A percentile compares a stretch with the other conserved stretches of the same genome.
These are phyloP conservation scores for Emydomyces testavorans DNA, from an alignment of 2,329 filamentous ascomycete genomes.

Conservation along the genomic window DNA sequence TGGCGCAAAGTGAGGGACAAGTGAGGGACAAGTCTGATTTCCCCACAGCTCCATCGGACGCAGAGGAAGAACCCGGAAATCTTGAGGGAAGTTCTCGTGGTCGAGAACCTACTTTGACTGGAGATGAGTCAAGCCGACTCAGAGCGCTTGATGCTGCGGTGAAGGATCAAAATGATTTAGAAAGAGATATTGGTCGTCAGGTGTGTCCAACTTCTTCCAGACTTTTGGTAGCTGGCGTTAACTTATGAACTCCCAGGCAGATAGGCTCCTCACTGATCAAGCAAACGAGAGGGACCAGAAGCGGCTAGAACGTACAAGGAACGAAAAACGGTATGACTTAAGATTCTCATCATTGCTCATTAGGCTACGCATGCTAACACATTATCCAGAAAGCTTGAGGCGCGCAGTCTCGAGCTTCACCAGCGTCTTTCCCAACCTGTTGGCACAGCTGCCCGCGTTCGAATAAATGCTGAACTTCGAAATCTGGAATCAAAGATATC, in stretches of 20 bases:
- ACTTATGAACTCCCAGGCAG: constrained; percentile 34
- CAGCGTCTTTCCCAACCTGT: constrained; percentile 46
- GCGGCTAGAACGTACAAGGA: constrained; percentile 46
- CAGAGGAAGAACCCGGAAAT: background rate
- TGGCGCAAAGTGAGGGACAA: background rate
- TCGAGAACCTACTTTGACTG: background rate
- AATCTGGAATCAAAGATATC: constrained; percentile 55
- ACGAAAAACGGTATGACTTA: constrained; percentile 36
- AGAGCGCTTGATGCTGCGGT: constrained; percentile 56
- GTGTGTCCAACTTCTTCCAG: constrained; percentile 18
- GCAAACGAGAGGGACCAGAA: constrained; percentile 54
- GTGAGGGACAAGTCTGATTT: background rate
- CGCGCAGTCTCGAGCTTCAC: constrained; percentile 51
- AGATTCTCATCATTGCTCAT: background rate
- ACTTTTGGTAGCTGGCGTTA: background rate
- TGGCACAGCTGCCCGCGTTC: constrained; percentile 40
- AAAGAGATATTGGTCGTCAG: constrained; percentile 66
- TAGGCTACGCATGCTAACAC: background rate
- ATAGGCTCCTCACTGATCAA: constrained; percentile 49
- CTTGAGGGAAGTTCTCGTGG: background rate
- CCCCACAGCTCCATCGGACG: background rate
- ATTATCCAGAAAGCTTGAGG: constrained; percentile 46
- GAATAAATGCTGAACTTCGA: constrained; percentile 47
- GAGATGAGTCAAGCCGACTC: constrained; percentile 50
- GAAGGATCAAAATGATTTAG: constrained; percentile 78